Percentiles rank a stretch among this genome's conserved stretches.
Conservation (phyloP, 2,329 filamentous ascomycete genomes). For the Lecanicillium sp. region DNA sequence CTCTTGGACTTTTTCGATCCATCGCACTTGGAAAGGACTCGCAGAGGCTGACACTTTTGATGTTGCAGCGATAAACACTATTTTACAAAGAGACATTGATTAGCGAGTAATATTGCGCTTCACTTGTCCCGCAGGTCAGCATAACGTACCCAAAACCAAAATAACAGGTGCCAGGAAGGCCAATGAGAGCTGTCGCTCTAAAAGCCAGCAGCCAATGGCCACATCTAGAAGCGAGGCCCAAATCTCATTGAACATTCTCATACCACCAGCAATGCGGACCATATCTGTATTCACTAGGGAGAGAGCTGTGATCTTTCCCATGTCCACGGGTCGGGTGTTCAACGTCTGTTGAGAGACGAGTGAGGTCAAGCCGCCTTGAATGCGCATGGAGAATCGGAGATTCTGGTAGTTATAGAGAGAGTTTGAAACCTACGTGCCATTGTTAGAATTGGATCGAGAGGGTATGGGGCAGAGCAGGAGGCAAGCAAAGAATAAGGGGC, state of each 20-base stretch:
- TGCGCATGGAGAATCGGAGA: constrained; percentile 19
- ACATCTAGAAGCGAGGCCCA: constrained; percentile 26
- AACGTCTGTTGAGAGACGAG: constrained; percentile 22
- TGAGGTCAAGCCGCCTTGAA: constrained; percentile 17
- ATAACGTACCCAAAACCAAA: constrained; percentile 16
- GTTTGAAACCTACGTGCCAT: constrained; percentile 13
- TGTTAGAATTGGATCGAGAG: background rate
- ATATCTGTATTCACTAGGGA: constrained; percentile 30
- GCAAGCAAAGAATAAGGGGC: too few relatives aligned
- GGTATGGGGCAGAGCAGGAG: too few relatives aligned
- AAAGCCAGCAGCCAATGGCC: constrained; percentile 24
- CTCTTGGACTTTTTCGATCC: constrained; percentile 30
- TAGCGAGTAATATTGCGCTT: background rate
- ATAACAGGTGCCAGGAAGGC: constrained; percentile 23
- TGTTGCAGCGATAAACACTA: background rate
- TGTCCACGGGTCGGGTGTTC: constrained; percentile 19
- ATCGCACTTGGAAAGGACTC: constrained; percentile 26
- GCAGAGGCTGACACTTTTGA: background rate
- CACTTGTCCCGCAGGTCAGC: background rate
- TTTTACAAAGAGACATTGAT: background rate
- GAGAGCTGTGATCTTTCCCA: constrained; percentile 21
- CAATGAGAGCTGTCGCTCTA: constrained; percentile 23
- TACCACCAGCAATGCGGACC: constrained; percentile 21
- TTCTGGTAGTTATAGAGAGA: constrained; percentile 22
- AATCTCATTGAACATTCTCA: constrained; percentile 21